phyloP scores from a whole-genome alignment of 2,329 filamentous ascomycete genomes.

The Beauveria sp. region DNA sequence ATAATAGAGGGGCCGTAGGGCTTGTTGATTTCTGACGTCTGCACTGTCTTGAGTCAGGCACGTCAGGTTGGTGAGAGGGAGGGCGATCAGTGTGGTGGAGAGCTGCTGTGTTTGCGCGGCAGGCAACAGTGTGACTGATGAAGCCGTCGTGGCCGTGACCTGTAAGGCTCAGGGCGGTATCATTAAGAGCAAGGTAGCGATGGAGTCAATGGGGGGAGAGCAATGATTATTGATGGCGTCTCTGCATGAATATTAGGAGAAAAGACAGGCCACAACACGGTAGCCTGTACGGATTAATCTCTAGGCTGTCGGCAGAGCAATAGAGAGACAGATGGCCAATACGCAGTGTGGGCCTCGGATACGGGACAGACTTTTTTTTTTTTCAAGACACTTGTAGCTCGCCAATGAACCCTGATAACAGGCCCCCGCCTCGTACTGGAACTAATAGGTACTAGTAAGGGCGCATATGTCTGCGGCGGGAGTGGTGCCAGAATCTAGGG shows the following conservation, averaged over 20 bases:
- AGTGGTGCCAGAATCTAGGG: too few species aligned
- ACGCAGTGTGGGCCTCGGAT: constrained; percentile 2
- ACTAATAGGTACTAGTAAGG: too few species aligned
- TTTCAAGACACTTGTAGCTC: neutral
- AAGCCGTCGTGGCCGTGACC: too few species aligned
- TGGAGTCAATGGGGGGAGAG: neutral
- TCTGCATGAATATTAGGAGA: too few species aligned
- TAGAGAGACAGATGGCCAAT: neutral
- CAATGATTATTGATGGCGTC: neutral
- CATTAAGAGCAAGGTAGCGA: neutral
- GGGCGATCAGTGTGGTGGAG: constrained; percentile 1
- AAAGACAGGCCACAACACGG: neutral
- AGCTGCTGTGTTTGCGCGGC: neutral
- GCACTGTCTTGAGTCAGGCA: neutral
- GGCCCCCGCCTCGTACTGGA: neutral
- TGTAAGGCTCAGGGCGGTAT: too few species aligned
- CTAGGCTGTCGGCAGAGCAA: neutral
- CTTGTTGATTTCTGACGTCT: neutral
- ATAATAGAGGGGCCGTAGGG: neutral
- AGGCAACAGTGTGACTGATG: neutral
- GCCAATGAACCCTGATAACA: neutral
- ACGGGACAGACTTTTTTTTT: constrained; percentile 6
- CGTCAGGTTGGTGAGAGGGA: neutral
- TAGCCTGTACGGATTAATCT: neutral
- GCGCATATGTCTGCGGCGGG: too few species aligned